phyloP scores from a whole-genome alignment of 2,329 filamentous ascomycete genomes.

The Emydomyces testavorans region DNA sequence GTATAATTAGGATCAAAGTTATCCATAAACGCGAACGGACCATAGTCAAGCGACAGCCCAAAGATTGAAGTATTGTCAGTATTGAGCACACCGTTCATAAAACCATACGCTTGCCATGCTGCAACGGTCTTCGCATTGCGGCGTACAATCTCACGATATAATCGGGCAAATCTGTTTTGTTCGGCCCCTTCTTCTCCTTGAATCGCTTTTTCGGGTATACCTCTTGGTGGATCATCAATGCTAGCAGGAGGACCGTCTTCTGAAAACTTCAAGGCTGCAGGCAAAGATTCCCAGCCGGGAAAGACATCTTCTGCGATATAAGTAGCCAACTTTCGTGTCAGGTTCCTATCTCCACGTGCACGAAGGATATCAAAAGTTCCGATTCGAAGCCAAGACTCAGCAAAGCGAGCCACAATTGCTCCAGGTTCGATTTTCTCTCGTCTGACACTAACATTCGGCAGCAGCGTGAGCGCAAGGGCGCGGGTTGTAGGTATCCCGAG shows the following conservation, averaged over 20 bases:
- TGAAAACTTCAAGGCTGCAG: slow-evolving; percentile 42
- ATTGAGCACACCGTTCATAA: slow-evolving; percentile 96
- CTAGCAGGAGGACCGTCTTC: slow-evolving; percentile 32
- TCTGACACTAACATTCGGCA: slow-evolving; percentile 59
- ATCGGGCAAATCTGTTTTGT: slow-evolving; percentile 74
- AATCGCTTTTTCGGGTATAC: slow-evolving; percentile 46
- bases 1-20: slow-evolving; percentile 92
- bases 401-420: slow-evolving; percentile 84
- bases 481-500: slow-evolving; percentile 76
- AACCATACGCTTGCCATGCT: slow-evolving; percentile 95
- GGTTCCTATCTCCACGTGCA: slow-evolving; percentile 62
- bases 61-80: slow-evolving; percentile 93
- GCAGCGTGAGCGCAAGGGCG: slow-evolving; percentile 67
- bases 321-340: slow-evolving; percentile 63
- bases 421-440: slow-evolving; percentile 78
- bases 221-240: slow-evolving; percentile 38
- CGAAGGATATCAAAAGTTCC: slow-evolving; percentile 94
- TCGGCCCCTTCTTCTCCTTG: slow-evolving; percentile 57
- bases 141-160: slow-evolving; percentile 78
- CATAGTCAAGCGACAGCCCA: slow-evolving; percentile 85
- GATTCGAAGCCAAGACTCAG: slow-evolving; percentile 79
- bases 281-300: slow-evolving; percentile 74
- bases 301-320: slow-evolving; percentile 85
- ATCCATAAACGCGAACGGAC: slow-evolving; percentile 95
- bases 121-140: slow-evolving; percentile 82